Evolutionary conservation across 2,329 filamentous ascomycete genomes (phyloP).

Genomic region (Lizonia empirigonia): DNA sequence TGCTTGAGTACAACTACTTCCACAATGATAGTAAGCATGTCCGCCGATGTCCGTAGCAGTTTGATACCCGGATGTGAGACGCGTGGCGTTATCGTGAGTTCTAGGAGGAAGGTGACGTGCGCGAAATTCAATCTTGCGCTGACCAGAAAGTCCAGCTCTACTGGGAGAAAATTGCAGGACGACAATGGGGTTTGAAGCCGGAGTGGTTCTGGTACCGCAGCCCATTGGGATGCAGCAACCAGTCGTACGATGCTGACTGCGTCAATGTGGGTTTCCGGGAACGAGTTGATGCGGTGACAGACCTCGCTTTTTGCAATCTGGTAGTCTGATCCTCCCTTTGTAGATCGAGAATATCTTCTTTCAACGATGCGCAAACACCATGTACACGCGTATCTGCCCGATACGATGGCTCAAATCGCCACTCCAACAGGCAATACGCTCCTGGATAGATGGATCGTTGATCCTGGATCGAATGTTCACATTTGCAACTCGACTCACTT

Average conservation of each 20-base stretch:
- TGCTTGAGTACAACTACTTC: conserved; percentile 38
- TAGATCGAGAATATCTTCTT: conserved; percentile 6
- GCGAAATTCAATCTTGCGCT: conserved; percentile 42
- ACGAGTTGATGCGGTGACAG: no score
- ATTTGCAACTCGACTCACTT: no score
- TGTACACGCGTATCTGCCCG: conserved; percentile 17
- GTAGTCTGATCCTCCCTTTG: background rate
- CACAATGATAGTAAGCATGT: conserved; percentile 39
- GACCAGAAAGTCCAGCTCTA: conserved; percentile 42
- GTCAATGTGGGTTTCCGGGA: no score
- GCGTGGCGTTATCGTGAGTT: conserved; percentile 25
- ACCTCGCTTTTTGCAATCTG: background rate
- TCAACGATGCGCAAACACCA: conserved; percentile 48
- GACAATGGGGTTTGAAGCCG: background rate
- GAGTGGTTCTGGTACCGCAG: background rate
- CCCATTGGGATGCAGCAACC: background rate
- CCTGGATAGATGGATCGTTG: no score
- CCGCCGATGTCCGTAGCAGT: conserved; percentile 31
- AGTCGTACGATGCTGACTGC: background rate
- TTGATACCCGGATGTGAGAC: conserved; percentile 27
- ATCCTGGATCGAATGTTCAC: no score
- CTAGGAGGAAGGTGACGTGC: conserved; percentile 41
- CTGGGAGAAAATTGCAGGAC: conserved; percentile 16
- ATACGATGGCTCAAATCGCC: background rate
- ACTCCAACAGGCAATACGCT: no score